Base-by-base conservation (phyloP, 305 asterid species). In the Andrographis paniculata region DNA sequence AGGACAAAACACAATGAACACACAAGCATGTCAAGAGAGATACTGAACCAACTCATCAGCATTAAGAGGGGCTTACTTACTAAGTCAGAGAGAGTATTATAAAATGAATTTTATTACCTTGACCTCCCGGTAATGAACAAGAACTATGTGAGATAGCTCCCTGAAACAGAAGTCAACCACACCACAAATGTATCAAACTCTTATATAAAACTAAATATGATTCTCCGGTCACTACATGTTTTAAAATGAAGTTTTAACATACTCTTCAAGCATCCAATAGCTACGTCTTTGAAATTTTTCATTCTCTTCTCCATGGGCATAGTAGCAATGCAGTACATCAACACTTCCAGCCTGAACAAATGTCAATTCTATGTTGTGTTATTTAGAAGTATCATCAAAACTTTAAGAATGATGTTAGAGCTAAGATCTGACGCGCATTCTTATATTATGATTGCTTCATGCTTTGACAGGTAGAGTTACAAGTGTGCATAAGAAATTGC, bases 211-310 rank as follows among this genome's bases (percentile, higher is more conserved):
- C n/a, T n/a, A n/a, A n/a, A n/a, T n/a, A n/a, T n/a, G n/a, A n/a
- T n/a, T n/a, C n/a, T n/a, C n/a, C n/a, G n/a, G n/a, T n/a, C n/a
- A n/a, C n/a, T n/a, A n/a, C n/a, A 24, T 24, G 30, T 24, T 24
- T 8, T 24, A 24, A 24, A 24, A 8, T 3, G 8, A 24, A 24
- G 4, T 13, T 37, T 14, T 13, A 37, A 35, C 55, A 65, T 73
- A 92, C 96, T 87, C 95, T 72, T 84, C 99, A 53, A 92, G 99
- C 95, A 92, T 67, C 99, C 99, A 92, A 62, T 87, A 92, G 78
- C 95, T 77, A 66, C 99, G 96, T 69, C 99, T 74, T 68, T 87
- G 99, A 56, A 87, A 92, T 72, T 71, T 84, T 61, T 84, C 94
- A 18, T 81, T 69, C 37, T 81, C 93, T 66, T 92, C 94, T 59